Evolutionary conservation across 306 rosid genomes (phyloP).

Genomic region (Rosa persica): DNA sequence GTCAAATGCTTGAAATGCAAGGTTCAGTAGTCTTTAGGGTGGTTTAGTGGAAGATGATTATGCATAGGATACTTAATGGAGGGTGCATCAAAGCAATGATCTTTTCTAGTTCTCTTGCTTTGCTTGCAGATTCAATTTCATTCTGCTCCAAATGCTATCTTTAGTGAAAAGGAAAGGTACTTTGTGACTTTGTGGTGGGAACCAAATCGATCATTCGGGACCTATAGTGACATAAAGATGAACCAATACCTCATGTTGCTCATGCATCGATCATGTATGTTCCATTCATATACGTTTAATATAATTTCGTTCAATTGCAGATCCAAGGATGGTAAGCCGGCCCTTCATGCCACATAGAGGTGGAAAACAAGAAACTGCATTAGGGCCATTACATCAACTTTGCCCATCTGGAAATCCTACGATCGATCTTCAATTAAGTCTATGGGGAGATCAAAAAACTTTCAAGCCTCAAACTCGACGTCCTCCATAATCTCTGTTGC

Average conservation of each 20-base stretch:
- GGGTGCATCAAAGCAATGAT: conserved; percentile 1
- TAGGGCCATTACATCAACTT: too few relatives aligned
- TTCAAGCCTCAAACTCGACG: too few relatives aligned
- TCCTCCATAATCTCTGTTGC: too few relatives aligned
- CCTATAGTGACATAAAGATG: neutral
- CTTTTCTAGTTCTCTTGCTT: conserved; percentile 1
- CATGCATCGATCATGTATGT: neutral
- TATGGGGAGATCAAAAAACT: too few relatives aligned
- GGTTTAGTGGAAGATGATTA: conserved; percentile 14
- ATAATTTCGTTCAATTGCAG: too few relatives aligned
- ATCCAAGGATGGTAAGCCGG: too few relatives aligned
- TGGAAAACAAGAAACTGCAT: too few relatives aligned
- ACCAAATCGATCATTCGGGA: neutral
- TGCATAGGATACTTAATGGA: conserved; percentile 15
- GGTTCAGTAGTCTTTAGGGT: neutral
- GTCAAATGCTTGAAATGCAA: conserved; percentile 21
- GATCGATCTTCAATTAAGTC: too few relatives aligned
- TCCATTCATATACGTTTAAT: neutral
- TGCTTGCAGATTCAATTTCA: conserved; percentile 8
- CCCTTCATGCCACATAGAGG: too few relatives aligned
- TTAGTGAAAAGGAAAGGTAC: neutral
- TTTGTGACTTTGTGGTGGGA: conserved; percentile 4
- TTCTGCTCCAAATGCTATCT: neutral
- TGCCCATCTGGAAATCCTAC: too few relatives aligned
- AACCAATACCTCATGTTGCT: neutral